phyloP scores from a whole-genome alignment of 768 basidiomycete species.

The Tricholoma terreum region DNA sequence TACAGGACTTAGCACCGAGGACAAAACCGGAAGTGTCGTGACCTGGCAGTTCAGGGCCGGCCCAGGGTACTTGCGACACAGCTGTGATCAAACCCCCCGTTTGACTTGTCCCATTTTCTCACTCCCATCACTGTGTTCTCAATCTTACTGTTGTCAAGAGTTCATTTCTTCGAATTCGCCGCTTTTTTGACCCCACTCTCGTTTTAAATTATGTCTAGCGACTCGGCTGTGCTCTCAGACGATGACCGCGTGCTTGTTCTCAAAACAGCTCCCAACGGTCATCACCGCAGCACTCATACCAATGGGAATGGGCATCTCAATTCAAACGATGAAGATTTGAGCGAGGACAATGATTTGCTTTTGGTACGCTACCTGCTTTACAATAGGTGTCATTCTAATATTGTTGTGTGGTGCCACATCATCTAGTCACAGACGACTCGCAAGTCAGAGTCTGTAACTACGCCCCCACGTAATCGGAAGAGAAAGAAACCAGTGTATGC shows the following conservation, averaged over 20 bases:
- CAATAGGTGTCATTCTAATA: conserved; percentile 10
- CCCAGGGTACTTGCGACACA: conserved; percentile 35
- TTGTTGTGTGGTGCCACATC: conserved; percentile 23
- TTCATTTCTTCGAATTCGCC: conserved; percentile 13
- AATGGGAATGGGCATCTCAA: conserved; percentile 46
- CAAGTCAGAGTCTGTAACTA: conserved; percentile 41
- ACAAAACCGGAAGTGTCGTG: conserved; percentile 22
- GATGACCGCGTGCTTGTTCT: conserved; percentile 53
- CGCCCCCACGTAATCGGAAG: conserved; percentile 44
- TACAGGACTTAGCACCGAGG: not conserved
- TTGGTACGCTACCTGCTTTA: conserved; percentile 46
- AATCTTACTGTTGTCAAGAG: conserved; percentile 16
- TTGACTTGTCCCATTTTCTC: conserved; percentile 29
- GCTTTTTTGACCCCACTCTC: conserved; percentile 22
- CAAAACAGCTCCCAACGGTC: conserved; percentile 41
- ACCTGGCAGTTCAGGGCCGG: conserved; percentile 58
- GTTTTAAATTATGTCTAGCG: conserved; percentile 40
- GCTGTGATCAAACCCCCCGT: conserved; percentile 36
- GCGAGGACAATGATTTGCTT: conserved; percentile 71
- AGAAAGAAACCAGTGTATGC: conserved; percentile 56
- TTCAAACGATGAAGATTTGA: conserved; percentile 44
- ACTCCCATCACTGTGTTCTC: conserved; percentile 12
- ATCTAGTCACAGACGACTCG: conserved; percentile 54
- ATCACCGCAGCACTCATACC: conserved; percentile 29
- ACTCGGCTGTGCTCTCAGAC: conserved; percentile 53